Base-by-base conservation (phyloP, 2,329 filamentous ascomycete genomes). In the Phoma sp. region DNA sequence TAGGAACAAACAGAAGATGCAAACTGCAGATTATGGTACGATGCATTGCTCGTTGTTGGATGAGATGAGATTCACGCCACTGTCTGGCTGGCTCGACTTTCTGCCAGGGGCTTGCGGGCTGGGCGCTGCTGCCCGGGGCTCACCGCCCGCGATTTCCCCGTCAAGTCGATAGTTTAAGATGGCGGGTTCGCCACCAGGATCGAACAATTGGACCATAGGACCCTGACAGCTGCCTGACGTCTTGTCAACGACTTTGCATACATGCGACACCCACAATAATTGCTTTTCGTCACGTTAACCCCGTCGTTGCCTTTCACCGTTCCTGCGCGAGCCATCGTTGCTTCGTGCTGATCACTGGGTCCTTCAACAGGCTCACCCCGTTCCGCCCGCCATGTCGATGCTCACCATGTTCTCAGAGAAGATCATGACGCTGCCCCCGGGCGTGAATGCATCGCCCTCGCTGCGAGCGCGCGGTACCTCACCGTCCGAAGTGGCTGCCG, bases 31-130 rank as follows among this genome's bases (percentile, higher is more conserved):
- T 29, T 20, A 47, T 64, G 57, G 61, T 62, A 53, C 65, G 63
- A 66, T 46, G 23, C 7, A 28, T n/a, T 7, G 21, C 17, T 40
- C 20, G 47, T 25, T 17, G 18, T 48, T 28, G 34, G 43, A 53
- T 71, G 60, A 63, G 56, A 64, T 65, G 67, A 73, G 57, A 18
- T 68, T 72, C 67, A 69, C 69, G 69, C 68, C 68, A 67, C 56
- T 56, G 32, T n/a, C 34, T 37, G 33, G 28, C 28, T 32, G 42
- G 42, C 18, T 37, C 30, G 25, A n/a, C 12, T n/a, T 46, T 39
- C 38, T 49, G 47, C 47, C 47, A 50, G 47, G 47, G 47, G 20
- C 42, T 29, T 23, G 40, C 55, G 46, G 43, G 56, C 32, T 33
- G 37, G 33, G 23, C 28, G 64, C 61, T 5, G 14, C 11, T 65